Evolutionary conservation across 2,329 filamentous ascomycete genomes (phyloP).

Genomic region (Xylaria polymorpha): DNA sequence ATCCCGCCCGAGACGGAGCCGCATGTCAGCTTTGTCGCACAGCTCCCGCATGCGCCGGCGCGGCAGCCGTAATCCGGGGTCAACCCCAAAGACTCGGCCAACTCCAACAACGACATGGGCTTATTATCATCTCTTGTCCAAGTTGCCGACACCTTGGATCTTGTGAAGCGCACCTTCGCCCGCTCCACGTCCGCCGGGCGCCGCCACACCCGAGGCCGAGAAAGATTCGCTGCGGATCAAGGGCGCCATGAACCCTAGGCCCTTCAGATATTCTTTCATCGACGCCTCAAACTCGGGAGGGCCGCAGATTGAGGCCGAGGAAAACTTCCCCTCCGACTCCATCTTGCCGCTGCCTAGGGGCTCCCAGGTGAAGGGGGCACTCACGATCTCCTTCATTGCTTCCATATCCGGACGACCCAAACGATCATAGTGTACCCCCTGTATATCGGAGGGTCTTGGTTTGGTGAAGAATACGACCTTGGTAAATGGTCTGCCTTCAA

Average conservation of each 20-base stretch:
- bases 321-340: conserved; percentile 37
- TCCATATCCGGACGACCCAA: conserved; percentile 37
- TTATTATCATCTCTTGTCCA: conserved; percentile 40
- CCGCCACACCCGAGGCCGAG: conserved; percentile 25
- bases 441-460: conserved; percentile 31
- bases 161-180: conserved; percentile 39
- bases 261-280: conserved; percentile 29
- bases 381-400: conserved; percentile 31
- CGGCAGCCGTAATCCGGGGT: conserved; percentile 44
- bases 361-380: conserved; percentile 35
- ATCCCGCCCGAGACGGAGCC: conserved; percentile 41
- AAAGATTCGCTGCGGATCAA: conserved; percentile 42
- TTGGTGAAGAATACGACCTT: conserved; percentile 41
- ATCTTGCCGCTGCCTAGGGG: conserved; percentile 35
- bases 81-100: conserved; percentile 44
- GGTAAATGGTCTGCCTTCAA: conserved; percentile 29
- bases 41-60: conserved; percentile 42
- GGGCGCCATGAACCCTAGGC: conserved; percentile 25
- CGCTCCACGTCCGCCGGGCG: conserved; percentile 36
- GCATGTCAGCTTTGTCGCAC: conserved; percentile 40
- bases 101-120: conserved; percentile 41
- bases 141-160: conserved; percentile 36
- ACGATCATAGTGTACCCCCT: conserved; percentile 37
- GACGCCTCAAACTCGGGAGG: conserved; percentile 37
- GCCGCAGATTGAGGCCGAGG: conserved; percentile 40